phyloP scores from a whole-genome alignment of 2,329 filamentous ascomycete genomes.

The Cladosporium colombiae region DNA sequence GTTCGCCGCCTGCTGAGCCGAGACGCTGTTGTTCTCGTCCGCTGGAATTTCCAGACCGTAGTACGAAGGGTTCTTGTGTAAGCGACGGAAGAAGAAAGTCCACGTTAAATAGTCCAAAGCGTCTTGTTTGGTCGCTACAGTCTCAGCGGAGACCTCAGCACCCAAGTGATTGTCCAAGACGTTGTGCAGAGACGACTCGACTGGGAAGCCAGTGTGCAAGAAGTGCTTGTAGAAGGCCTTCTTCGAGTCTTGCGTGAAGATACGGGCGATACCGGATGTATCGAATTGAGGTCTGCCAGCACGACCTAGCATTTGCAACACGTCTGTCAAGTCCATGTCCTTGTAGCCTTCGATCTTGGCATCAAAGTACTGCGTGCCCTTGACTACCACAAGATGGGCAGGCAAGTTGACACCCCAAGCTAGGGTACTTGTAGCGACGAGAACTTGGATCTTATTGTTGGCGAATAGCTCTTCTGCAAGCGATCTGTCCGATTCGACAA shows the following conservation, averaged over 20 bases:
- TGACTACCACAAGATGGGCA: slow-evolving; percentile 94
- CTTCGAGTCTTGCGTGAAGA: slow-evolving; percentile 96
- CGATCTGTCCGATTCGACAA: slow-evolving; percentile 91
- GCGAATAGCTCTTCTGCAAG: slow-evolving; percentile 92
- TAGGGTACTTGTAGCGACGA: slow-evolving; percentile 92
- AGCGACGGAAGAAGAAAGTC: slow-evolving; percentile 97
- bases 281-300: slow-evolving; percentile 97
- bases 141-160: slow-evolving; percentile 91
- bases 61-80: slow-evolving; percentile 98
- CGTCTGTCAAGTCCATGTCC: slow-evolving; percentile 98
- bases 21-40: slow-evolving; percentile 85
- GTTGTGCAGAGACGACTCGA: slow-evolving; percentile 93
- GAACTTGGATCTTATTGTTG: slow-evolving; percentile 96
- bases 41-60: slow-evolving; percentile 93
- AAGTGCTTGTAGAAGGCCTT: slow-evolving; percentile 99
- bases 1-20: slow-evolving; percentile 83
- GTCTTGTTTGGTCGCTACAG: slow-evolving; percentile 91
- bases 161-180: slow-evolving; percentile 96
- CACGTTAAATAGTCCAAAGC: slow-evolving; percentile 96
- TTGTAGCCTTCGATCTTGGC: slow-evolving; percentile 97
- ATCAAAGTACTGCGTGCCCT: slow-evolving; percentile 97
- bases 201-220: slow-evolving; percentile 94
- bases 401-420: slow-evolving; percentile 98
- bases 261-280: slow-evolving; percentile 89
- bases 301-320: slow-evolving; percentile 95